Base-by-base conservation (phyloP, 305 asterid genomes). In the Striga hermonthica region DNA sequence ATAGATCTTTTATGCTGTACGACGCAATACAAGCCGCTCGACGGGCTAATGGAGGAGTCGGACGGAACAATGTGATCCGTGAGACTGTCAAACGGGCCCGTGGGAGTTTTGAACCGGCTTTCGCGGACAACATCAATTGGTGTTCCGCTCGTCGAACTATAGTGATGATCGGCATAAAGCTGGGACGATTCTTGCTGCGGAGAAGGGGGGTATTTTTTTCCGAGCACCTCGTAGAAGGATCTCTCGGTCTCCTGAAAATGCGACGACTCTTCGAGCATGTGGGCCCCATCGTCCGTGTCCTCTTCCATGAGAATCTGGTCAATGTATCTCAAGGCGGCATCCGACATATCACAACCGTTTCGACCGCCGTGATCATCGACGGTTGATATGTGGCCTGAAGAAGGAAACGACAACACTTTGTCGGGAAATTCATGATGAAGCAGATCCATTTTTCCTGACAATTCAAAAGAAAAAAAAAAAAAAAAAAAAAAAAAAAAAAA, bases 201-300 rank as follows among this genome's bases (percentile, higher is more conserved):
- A 8, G 49, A 14, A 14, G 4, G 13, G 13, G 53, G 57, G 57
- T 50, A 50, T 7, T 50, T 16, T 7, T 15, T 8, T 9, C 35
- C 57, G 34, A 50, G 57, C 34, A 50, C 3, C 57, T 50, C 35
- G 57, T 50, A 50, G 57, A 50, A 50, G 3, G 57, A 50, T 50
- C 28, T 50, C 0, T 15, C 57, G 4, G 14, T 50, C 10, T 31
- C 57, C 7, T 50, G 57, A 16, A 50, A 50, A 50, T 50, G 34
- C 35, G 57, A 14, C 35, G 57, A 50, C 10, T 50, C 57, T 1
- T 4, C 34, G 4, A 50, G 8, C 10, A 0, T 7, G 15, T 50
- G 4, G 4, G 9, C 9, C 5, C 16, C 34, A 3, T 6, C 34
- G 4, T 50, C 57, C 34, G 9, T 8, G 10, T 7, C 57, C 11